Evolutionary conservation across 2,329 filamentous ascomycete species (phyloP).

Genomic region (Curvularia spicifera): DNA sequence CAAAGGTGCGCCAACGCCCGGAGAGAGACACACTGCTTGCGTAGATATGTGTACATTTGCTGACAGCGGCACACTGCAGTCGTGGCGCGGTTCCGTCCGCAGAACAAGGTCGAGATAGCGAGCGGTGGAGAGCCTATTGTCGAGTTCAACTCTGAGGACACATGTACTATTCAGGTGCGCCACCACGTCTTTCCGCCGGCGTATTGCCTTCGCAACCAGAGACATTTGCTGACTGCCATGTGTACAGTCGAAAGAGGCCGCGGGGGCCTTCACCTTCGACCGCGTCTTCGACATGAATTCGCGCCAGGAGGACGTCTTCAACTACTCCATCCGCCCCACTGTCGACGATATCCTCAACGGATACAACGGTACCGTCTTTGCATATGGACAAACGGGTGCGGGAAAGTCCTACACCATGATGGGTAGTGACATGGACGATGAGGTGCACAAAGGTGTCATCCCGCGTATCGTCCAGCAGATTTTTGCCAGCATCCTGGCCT

Average conservation of each 20-base stretch:
- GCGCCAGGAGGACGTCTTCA: constrained; percentile 91
- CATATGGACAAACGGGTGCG: constrained; percentile 96
- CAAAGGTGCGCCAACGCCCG: constrained; percentile 49
- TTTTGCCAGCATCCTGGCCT: constrained; percentile 91
- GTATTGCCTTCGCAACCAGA: neutral
- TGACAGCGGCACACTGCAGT: constrained; percentile 61
- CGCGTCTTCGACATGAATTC: constrained; percentile 95
- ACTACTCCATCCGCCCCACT: constrained; percentile 94
- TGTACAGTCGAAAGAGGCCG: constrained; percentile 76
- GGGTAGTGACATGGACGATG: constrained; percentile 92
- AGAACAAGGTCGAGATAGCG: constrained; percentile 91
- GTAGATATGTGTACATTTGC: constrained; percentile 18
- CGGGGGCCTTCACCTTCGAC: constrained; percentile 89
- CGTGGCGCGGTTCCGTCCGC: constrained; percentile 95
- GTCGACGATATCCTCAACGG: constrained; percentile 98
- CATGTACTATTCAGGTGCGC: constrained; percentile 81
- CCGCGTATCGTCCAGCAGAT: constrained; percentile 97
- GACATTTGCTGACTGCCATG: constrained; percentile 24
- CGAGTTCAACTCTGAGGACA: constrained; percentile 84
- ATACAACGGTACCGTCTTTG: constrained; percentile 98
- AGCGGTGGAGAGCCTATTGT: constrained; percentile 94
- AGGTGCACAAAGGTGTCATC: constrained; percentile 88
- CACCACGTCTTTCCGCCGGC: neutral
- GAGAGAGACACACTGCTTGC: neutral
- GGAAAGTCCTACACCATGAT: constrained; percentile 99